Conservation (phyloP, 257 asterid genomes). For the Anisodus acutangulus region DNA sequence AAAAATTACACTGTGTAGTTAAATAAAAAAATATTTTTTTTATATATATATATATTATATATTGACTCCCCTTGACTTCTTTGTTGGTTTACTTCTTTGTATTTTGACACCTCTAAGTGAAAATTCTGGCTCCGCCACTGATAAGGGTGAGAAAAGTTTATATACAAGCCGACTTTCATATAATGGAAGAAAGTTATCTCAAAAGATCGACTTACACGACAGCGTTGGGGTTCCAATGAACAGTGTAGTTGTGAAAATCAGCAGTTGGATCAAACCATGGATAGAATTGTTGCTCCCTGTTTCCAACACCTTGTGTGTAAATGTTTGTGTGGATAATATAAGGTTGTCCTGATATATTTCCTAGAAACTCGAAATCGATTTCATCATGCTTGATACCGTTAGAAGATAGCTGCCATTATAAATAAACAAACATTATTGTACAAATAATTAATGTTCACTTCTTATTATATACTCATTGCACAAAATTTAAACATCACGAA, state of each 20-base stretch:
- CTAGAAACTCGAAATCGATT: slow-evolving; percentile 85
- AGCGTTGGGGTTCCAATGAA: slow-evolving; percentile 64
- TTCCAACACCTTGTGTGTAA: slow-evolving; percentile 61
- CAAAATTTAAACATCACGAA: not conserved
- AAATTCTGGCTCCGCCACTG: too few species aligned
- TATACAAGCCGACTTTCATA: not conserved
- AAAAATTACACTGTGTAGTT: too few species aligned
- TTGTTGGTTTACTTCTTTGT: too few species aligned
- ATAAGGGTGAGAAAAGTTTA: not conserved
- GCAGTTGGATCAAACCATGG: slow-evolving; percentile 83
- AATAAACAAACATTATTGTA: not conserved
- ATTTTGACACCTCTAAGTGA: too few species aligned
- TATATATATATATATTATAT: too few species aligned
- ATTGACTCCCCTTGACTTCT: too few species aligned
- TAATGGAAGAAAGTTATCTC: not conserved
- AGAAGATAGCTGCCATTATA: slow-evolving; percentile 56
- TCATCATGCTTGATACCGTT: slow-evolving; percentile 70
- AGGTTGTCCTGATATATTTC: slow-evolving; percentile 75
- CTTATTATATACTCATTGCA: not conserved
- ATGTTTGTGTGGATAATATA: slow-evolving; percentile 72
- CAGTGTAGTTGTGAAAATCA: slow-evolving; percentile 79
- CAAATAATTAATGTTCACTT: not conserved
- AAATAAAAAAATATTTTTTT: too few species aligned
- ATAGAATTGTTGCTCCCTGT: slow-evolving; percentile 70
- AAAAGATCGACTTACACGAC: slow-evolving; percentile 55